A percentile compares a stretch with the other conserved stretches of the same genome.
These are phyloP conservation scores for Adansonia madagascariensis DNA, from an alignment of 441 rosid genomes.

Conservation along the genomic window DNA sequence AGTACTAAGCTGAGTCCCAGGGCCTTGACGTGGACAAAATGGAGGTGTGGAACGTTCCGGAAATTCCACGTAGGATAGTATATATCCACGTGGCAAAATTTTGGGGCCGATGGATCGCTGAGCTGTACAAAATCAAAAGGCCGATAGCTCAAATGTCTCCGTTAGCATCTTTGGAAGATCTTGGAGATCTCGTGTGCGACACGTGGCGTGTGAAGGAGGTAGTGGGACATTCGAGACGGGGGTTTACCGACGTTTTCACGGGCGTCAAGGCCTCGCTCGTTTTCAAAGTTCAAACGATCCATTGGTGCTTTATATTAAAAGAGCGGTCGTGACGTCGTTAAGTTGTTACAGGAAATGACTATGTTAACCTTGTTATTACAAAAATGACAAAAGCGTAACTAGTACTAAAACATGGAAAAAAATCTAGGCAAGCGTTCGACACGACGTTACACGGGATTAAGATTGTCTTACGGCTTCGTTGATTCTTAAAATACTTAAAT, in stretches of 20 bases:
- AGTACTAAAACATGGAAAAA: not conserved
- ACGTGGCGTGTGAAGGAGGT: constrained; percentile 29
- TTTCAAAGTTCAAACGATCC: not conserved
- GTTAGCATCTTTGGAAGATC: constrained; percentile 27
- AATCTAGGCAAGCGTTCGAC: not conserved
- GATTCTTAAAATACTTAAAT: too few relatives aligned
- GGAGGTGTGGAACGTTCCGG: constrained; percentile 30
- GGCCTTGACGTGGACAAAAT: constrained; percentile 43
- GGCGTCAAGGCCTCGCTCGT: constrained; percentile 1
- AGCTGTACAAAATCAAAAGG: constrained; percentile 46
- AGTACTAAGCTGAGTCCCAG: constrained; percentile 13
- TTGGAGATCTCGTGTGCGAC: constrained; percentile 24
- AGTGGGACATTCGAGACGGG: not conserved
- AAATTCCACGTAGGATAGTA: constrained; percentile 36
- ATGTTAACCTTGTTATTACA: not conserved
- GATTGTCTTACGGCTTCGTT: too few relatives aligned
- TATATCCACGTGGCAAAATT: constrained; percentile 29
- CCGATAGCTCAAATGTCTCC: constrained; percentile 27
- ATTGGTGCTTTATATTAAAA: not conserved
- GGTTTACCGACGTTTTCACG: constrained; percentile 20
- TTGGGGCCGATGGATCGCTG: constrained; percentile 31
- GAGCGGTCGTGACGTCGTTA: constrained; percentile 8
- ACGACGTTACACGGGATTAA: not conserved
- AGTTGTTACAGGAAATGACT: not conserved
- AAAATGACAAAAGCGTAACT: not conserved